Evolutionary conservation across 192 early-diverging fungal genomes (phyloP), one percentile per base, ranked within the genome.

Genomic region (Spinellus fusiger): DNA sequence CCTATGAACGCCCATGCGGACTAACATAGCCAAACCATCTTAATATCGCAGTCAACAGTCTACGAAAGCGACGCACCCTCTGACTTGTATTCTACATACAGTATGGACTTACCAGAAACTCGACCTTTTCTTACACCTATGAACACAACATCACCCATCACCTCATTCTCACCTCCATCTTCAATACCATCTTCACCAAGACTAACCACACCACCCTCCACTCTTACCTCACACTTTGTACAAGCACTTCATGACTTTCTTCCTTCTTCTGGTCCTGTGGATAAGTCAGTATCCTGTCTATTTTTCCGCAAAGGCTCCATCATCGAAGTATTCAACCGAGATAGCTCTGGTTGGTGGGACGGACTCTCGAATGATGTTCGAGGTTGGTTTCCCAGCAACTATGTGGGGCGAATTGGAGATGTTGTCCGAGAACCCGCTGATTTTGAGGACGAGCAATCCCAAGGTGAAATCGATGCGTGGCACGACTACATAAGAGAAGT

Each of bases 261-360:
- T 51, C 86, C 89, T 50, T 73, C 82, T 22, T 87, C 92, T 56
- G 69, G 80, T 48, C 86, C 89, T 33, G 40, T 52, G 33, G 54
- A 71, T 22, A 50, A 73, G 27, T 29, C 38, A 13, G 62, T 56
- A 2, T 48, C 60, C 31, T 86, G 84, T 49, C 82, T 98, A 38
- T 82, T 87, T 13, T 96, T 98, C 67, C 80, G 79, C 52, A 80
- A 83, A 57, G 93, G 89, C 48, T 89, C 97, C 61, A 78, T 92
- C 61, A 94, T 98, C 66, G 86, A 93, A 68, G 95, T 98, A 3
- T 76, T 94, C n/a, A 89, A 85, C 6, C 86, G 87, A 56, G 86
- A 94, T 31, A 86, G 90, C 62, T 91, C 91, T 0, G 96, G 95
- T 8, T 98, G 96, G 96, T 98, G 96, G 96, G 93, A 95, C 64